A percentile compares a stretch with the other conserved stretches of the same genome.
These are phyloP conservation scores for Arctostaphylos glauca DNA, from an alignment of 148 eudicot species.

Conservation along the genomic window DNA sequence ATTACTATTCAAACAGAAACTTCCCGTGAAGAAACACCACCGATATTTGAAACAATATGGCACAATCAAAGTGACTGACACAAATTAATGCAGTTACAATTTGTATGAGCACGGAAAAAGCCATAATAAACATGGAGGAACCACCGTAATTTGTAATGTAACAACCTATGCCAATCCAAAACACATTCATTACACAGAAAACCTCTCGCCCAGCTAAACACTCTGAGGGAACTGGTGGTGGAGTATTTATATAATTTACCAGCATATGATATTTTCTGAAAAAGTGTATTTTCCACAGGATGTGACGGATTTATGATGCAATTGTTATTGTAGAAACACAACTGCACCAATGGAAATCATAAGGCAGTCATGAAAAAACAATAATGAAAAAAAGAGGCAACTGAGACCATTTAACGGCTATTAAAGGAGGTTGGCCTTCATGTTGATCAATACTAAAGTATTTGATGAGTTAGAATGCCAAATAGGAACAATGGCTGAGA, in stretches of 20 bases:
- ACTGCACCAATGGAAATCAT: neutral
- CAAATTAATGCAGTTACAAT: neutral
- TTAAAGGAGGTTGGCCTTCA: conserved; percentile 1
- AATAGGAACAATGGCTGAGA: neutral
- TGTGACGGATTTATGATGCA: neutral
- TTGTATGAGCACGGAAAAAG: neutral
- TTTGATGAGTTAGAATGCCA: neutral
- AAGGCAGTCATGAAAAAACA: neutral
- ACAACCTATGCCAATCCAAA: neutral
- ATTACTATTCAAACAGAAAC: conserved; percentile 42
- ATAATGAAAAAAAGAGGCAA: neutral
- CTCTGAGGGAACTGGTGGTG: no score
- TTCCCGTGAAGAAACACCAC: conserved; percentile 1
- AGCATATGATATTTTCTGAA: neutral
- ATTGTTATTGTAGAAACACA: neutral
- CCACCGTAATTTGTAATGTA: neutral
- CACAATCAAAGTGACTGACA: neutral
- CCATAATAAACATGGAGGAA: neutral
- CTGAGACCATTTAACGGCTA: neutral
- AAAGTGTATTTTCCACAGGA: neutral
- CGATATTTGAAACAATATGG: neutral
- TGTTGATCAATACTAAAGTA: neutral
- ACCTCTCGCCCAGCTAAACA: no score
- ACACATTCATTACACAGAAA: neutral
- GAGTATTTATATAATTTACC: neutral